Base-by-base conservation (phyloP, 345 rosid genomes). In the Brassica incana region DNA sequence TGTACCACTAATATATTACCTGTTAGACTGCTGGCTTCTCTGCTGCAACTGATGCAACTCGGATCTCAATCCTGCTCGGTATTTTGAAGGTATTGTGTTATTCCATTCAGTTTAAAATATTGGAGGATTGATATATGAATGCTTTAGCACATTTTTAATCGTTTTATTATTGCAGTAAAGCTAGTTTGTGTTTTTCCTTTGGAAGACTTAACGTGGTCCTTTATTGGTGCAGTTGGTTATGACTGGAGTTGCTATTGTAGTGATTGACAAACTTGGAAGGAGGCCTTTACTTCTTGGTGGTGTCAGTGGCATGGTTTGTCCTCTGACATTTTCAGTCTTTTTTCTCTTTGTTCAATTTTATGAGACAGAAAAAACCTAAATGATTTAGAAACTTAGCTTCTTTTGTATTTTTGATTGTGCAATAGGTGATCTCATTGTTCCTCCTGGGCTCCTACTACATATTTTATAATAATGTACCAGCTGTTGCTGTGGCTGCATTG, bases 1-100 rank as follows among this genome's bases (percentile, higher is more conserved):
- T 71, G 76, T 54, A 65, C 43, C 67, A 20, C 25, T 5, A 70
- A 20, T 11, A 83, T 48, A 71, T 79, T 67, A 60, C 75, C 11
- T 80, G 65, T 83, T 77, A 95, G 99, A 90, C 84, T 87, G 99
- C 99, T 77, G 98, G 99, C 81, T 95, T 93, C 76, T 88, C 98
- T 69, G 93, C 93, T 8, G 99, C 98, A 75, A 80, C 94, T 54
- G 99, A 95, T 88, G 99, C 99, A 75, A 95, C 99, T 43, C 84
- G 97, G 74, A 97, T 89, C 85, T 95, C 99, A 33, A 91, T 95
- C 72, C 82, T 95, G 64, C 92, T 95, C 58, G 99, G 97, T 72
- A 29, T 91, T 14, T 79, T 91, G 72, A 95, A 95, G 97, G 99
- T 95, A 81, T 32, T 20, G 23, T 20, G 23, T 20, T 20, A 20